Evolutionary conservation across 2,329 filamentous ascomycete species (phyloP), one percentile per base, ranked within the genome.

Genomic region (Sarocladiaceae sp.): DNA sequence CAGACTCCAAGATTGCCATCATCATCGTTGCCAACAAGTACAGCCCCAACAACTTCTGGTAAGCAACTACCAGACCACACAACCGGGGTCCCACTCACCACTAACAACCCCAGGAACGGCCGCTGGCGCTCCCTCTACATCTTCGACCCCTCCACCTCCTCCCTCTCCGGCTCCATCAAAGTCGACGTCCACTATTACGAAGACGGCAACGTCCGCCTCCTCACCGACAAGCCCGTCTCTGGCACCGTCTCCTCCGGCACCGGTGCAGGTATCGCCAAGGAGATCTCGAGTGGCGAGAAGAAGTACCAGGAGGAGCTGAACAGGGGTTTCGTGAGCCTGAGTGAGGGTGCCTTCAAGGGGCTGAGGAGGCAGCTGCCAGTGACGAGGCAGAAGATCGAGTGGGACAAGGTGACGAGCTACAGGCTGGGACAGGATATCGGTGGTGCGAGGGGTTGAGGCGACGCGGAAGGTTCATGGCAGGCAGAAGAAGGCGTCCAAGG

Each of bases 121-220:
- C 88, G 93, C 50, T 98, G 93, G 88, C 86, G 93, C 58, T 90
- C 88, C 39, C 75, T 85, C 44, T 97, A 97, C 70, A 76, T 85
- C 56, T 85, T 85, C 64, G 76, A 83, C 50, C 82, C 89, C 4
- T 70, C 80, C n/a, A 77, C 78, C 2, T 73, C 74, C 51, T 72
- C 72, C 39, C 70, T 97, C 33, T 80, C 82, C 29, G 93, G 93
- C 55, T 81, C 75, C 47, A 82, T 97, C 65, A 88, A 91, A 64
- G 87, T 96, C 44, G 90, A 97, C 55, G 91, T 98, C 43, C 93
- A 98, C 73, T 98, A 98, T 75, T 98, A 98, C 70, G 93, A 98
- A 69, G 94, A 98, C 61, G 93, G 93, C 50, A 98, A 98, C 61
- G 93, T 98, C 47, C 85, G 93, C 2, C 77, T 98, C 48, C 75